Evolutionary conservation across 202 grass and related monocot species (phyloP), one percentile per base, ranked within the genome.

Genomic region (Alloteropsis angusta): DNA sequence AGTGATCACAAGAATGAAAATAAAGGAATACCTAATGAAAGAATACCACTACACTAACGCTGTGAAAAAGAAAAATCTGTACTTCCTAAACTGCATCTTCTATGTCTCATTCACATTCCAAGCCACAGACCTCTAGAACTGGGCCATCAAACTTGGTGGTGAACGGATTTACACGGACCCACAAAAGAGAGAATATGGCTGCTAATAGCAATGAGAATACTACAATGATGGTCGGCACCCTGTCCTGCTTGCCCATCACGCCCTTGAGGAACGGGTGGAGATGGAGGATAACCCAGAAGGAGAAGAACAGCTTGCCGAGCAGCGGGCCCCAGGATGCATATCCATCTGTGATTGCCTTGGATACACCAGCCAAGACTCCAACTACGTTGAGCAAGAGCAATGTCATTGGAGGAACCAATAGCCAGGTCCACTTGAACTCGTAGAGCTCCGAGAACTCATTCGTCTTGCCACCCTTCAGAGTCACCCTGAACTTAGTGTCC

Each of bases 211-310:
- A 14, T 37, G 85, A 90, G 71, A 85, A 84, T 48, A 90, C 82
- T 38, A 90, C 81, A 72, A 90, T 65, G 67, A 87, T 81, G 4
- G 88, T 90, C 3, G 88, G 88, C 50, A 90, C 30, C 59, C 71
- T 84, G 39, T 84, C 59, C 32, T 90, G 81, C 65, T 47, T 77
- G 19, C 82, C 84, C 53, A 87, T 67, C 57, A 85, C 85, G 13
- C 84, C 88, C 68, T 90, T 87, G 62, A 90, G 83, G 61, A 87
- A 90, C 0, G 88, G 80, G 36, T 90, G 86, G 22, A 90, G 66
- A 72, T 90, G 88, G 54, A 90, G 60, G 45, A 90, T 76, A 23
- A 90, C 88, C 84, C 72, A 86, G 72, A 61, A 74, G 8, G 84
- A 68, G 57, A 90, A 87, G 68, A 90, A 90, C 11, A 90, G 44